Base-by-base conservation (phyloP, 1,284 basidiomycete species). In the Agroathelia rolfsii region DNA sequence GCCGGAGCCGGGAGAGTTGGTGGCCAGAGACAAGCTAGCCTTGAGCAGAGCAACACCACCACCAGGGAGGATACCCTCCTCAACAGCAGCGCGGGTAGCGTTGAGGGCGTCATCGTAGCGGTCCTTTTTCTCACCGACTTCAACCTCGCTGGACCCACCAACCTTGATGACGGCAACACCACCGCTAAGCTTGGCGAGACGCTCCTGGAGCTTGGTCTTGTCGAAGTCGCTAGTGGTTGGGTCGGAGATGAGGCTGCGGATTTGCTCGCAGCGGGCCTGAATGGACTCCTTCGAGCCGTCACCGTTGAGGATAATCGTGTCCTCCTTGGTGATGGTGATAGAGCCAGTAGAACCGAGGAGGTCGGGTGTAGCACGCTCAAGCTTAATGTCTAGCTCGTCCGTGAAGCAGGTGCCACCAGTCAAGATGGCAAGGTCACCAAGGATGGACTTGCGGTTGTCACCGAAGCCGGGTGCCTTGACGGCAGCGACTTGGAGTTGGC, bases 111-210 rank as follows among this genome's bases (percentile, higher is more conserved):
- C 94, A 51, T 98, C 94, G 58, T 95, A 97, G 33, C 93, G 74
- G 60, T 97, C 94, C 78, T 97, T 97, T 86, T 97, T 97, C 74
- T 98, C 94, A 11, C 93, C 76, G 43, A 97, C 94, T 64, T 97
- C 94, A 38, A 97, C 93, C 61, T 97, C 94, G 41, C 74, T 81
- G 30, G 79, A 68, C 27, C 94, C 94, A 40, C 94, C 94, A 45
- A 97, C 94, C 64, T 89, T 92, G 76, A 97, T 96, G 57, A 97
- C 93, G 18, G 93, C 94, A 34, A 97, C 93, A 66, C 94, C 93
- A 37, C 94, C 93, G 26, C 74, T 76, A 37, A 97, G 71, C 73
- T 98, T 97, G 45, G 94, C 94, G 25, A 98, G 73, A 44, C 94
- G 85, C 61, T 97, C 94, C 60, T 96, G 92, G 42, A 97, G 75